phyloP scores from a whole-genome alignment of 495 filamentous ascomycete genomes.

The Tuber brumale region DNA sequence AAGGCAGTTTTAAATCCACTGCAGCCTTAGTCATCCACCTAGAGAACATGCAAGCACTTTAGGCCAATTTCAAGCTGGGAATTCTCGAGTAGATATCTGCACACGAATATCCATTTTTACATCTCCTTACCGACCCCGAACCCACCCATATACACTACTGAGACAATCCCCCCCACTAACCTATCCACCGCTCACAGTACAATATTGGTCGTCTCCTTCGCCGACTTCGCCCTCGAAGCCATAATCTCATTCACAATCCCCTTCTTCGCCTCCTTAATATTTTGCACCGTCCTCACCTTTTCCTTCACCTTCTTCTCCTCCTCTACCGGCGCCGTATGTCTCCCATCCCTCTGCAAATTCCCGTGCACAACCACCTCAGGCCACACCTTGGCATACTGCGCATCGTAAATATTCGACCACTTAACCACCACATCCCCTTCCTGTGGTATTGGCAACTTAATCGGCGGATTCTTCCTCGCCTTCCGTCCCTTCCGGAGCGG shows the following conservation, averaged over 20 bases:
- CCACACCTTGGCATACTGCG: slow-evolving; percentile 62
- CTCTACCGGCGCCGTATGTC: slow-evolving; percentile 29
- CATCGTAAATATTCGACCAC: slow-evolving; percentile 64
- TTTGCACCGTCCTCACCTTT: background rate
- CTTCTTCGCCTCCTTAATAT: background rate
- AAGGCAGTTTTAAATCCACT: background rate
- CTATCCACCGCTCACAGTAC: background rate
- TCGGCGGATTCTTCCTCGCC: slow-evolving; percentile 24
- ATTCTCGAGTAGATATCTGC: slow-evolving; percentile 12
- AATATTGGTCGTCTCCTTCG: background rate
- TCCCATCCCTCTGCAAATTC: slow-evolving; percentile 17
- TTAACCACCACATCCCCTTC: slow-evolving; percentile 52
- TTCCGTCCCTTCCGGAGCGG: slow-evolving; percentile 42
- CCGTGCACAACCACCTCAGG: slow-evolving; percentile 60
- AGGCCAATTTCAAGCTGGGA: background rate
- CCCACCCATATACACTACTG: slow-evolving; percentile 11
- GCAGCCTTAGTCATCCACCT: background rate
- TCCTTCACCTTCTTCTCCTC: background rate
- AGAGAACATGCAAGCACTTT: background rate
- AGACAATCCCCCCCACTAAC: background rate
- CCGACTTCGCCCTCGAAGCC: background rate
- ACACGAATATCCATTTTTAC: slow-evolving; percentile 17
- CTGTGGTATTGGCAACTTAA: slow-evolving; percentile 13
- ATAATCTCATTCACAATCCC: background rate
- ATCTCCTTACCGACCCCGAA: slow-evolving; percentile 7